Evolutionary conservation across 306 rosid species (phyloP), one percentile per base, ranked within the genome.

Genomic region (Fagus sylvatica): DNA sequence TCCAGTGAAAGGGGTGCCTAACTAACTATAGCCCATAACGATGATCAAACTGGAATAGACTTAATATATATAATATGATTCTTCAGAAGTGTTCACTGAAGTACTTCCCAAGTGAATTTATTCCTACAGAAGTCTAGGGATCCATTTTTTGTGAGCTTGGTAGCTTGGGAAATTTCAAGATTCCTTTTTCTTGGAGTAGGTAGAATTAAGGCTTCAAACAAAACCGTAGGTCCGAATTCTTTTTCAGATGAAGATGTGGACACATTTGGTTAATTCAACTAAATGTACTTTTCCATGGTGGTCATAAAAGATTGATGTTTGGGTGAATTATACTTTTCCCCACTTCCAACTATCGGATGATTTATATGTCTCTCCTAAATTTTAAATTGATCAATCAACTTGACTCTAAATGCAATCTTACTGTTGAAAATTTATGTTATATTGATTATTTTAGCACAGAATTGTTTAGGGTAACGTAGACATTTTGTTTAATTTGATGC

Each of bases 1-100:
- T 64, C 49, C 76, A 13, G 88, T 69, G 81, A 78, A 74, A 69
- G 81, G 51, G 32, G 69, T 32, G 46, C 40, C 78, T 22, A 81
- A 83, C 48, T 84, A 82, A 76, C 67, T 2, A 10, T 51, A 53
- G 43, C 22, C 53, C 32, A 56, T 56, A 19, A 46, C 6, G 5
- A 39, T n/a, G 37, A 48, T 17, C 62, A 36, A 59, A 16, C 13
- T 46, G 22, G 67, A 64, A 43, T 5, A 19, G 43, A 16, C 49
- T 6, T 3, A n/a, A 37, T 39, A 65, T 30, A 17, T 3, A 3
- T 13, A 33, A 33, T 12, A 65, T 17, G 49, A 62, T 61, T 55
- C 69, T 71, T 11, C 57, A 5, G 32, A 30, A 34, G 30, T 10
- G 4, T 40, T 62, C 16, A 5, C 43, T 1, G 57, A 17, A 64